Conservation (phyloP, 805 yeast species). For the Candida hungchunana region DNA sequence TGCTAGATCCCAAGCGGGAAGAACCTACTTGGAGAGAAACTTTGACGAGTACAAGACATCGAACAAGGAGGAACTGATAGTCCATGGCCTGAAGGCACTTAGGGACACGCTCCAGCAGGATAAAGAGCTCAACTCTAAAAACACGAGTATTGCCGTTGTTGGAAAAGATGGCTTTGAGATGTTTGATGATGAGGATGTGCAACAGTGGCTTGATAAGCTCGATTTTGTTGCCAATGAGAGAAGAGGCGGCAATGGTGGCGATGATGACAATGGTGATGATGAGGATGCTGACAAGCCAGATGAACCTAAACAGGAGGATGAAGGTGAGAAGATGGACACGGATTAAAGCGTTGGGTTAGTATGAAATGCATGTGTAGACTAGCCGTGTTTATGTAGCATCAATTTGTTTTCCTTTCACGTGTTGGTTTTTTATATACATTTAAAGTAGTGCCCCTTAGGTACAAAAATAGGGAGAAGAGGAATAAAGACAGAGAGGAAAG, state of each 20-base stretch:
- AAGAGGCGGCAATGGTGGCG: slow-evolving; percentile 30
- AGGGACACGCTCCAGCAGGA: slow-evolving; percentile 95
- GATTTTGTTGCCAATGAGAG: slow-evolving; percentile 62
- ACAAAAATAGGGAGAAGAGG: not conserved
- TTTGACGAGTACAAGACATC: slow-evolving; percentile 60
- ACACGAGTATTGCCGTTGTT: slow-evolving; percentile 91
- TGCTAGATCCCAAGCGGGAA: slow-evolving; percentile 97
- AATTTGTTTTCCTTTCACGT: not conserved
- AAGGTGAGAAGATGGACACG: slow-evolving; percentile 36
- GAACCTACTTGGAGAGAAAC: slow-evolving; percentile 90
- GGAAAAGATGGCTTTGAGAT: slow-evolving; percentile 76
- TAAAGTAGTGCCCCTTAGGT: too few relatives aligned
- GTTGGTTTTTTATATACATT: not conserved
- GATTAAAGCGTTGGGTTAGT: slow-evolving; percentile 16
- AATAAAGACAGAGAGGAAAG: not conserved
- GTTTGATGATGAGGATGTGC: slow-evolving; percentile 81
- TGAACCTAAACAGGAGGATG: slow-evolving; percentile 24
- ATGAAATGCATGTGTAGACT: slow-evolving; percentile 5
- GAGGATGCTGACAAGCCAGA: slow-evolving; percentile 20
- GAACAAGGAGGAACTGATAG: slow-evolving; percentile 67
- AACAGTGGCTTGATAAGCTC: slow-evolving; percentile 73
- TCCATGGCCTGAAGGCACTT: slow-evolving; percentile 83
- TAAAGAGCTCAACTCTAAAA: slow-evolving; percentile 77
- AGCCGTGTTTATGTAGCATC: not conserved
- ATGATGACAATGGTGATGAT: slow-evolving; percentile 21